Conservation (phyloP, 2,329 filamentous ascomycete species). For the Madurella fahalii region DNA sequence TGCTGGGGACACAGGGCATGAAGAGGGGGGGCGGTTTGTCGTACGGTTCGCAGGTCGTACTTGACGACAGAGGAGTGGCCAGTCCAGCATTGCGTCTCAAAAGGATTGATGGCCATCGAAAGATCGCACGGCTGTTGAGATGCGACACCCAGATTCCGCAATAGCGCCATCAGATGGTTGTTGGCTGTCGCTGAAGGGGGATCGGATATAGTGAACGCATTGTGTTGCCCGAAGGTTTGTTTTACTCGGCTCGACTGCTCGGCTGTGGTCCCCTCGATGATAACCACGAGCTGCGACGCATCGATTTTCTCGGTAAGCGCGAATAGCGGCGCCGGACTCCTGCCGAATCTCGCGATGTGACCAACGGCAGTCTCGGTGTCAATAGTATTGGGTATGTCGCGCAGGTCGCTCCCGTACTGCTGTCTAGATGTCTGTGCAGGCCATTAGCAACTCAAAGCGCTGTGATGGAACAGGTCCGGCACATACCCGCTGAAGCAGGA, state of each 20-base stretch:
- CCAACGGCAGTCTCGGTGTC: constrained; percentile 48
- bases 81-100: constrained; percentile 43
- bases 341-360: constrained; percentile 59
- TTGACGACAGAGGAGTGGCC: constrained; percentile 40
- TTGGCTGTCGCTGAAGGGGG: constrained; percentile 42
- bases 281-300: constrained; percentile 54
- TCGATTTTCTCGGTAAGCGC: constrained; percentile 30
- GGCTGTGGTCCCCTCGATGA: constrained; percentile 53
- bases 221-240: constrained; percentile 39
- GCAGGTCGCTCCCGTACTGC: constrained; percentile 42
- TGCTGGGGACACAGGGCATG: background rate
- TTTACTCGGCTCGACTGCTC: constrained; percentile 41
- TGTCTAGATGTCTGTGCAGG: constrained; percentile 22
- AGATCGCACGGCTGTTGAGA: constrained; percentile 37
- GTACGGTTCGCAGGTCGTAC: constrained; percentile 44
- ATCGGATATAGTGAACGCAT: constrained; percentile 48
- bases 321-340: constrained; percentile 49
- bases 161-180: constrained; percentile 37
- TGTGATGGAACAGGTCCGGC: background rate
- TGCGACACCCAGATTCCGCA: constrained; percentile 35
- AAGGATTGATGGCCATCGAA: constrained; percentile 39
- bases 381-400: constrained; percentile 41
- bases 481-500: constrained; percentile 53
- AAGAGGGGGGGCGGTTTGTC: background rate
- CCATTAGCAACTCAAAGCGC: background rate